Evolutionary conservation across 2,329 filamentous ascomycete genomes (phyloP).

Genomic region (Penicillium palitans): DNA sequence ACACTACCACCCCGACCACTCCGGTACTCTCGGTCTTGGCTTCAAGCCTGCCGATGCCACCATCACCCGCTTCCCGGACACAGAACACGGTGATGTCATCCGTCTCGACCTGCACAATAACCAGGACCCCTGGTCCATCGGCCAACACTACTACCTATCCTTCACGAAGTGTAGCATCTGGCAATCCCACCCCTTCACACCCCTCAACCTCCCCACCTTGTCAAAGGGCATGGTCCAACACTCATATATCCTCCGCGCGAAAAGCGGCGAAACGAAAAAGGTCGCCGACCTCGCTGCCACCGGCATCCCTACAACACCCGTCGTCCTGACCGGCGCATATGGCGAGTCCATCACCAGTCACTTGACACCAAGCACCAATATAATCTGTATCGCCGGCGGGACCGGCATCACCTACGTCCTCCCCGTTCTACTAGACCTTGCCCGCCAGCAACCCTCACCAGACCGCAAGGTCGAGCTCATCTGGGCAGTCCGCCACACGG

Average conservation of each 20-base stretch:
- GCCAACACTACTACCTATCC: slow-evolving; percentile 71
- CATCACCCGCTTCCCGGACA: slow-evolving; percentile 57
- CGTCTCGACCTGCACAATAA: slow-evolving; percentile 65
- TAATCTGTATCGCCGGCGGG: slow-evolving; percentile 59
- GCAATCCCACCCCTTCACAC: slow-evolving; percentile 73
- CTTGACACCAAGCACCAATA: slow-evolving; percentile 41
- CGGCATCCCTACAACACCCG: slow-evolving; percentile 46
- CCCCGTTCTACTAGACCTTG: slow-evolving; percentile 49
- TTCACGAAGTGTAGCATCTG: slow-evolving; percentile 67
- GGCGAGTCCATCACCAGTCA: slow-evolving; percentile 53
- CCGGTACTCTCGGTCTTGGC: slow-evolving; percentile 8
- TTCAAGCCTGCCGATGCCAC: slow-evolving; percentile 42
- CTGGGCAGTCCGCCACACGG: slow-evolving; percentile 61
- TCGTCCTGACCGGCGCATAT: slow-evolving; percentile 65
- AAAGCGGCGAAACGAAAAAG: slow-evolving; percentile 36
- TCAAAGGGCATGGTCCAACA: slow-evolving; percentile 26
- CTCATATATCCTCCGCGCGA: slow-evolving; percentile 52
- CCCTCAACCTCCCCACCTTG: slow-evolving; percentile 55
- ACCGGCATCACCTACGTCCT: slow-evolving; percentile 61
- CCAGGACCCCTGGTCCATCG: slow-evolving; percentile 63
- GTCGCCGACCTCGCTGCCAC: slow-evolving; percentile 26
- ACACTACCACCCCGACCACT: slow-evolving; percentile 45
- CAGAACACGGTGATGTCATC: slow-evolving; percentile 61
- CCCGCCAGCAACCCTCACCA: slow-evolving; percentile 29
- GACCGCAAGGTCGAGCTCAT: slow-evolving; percentile 60